Conservation (phyloP, 2,329 filamentous ascomycete genomes). For the Aspergillus floridensis region DNA sequence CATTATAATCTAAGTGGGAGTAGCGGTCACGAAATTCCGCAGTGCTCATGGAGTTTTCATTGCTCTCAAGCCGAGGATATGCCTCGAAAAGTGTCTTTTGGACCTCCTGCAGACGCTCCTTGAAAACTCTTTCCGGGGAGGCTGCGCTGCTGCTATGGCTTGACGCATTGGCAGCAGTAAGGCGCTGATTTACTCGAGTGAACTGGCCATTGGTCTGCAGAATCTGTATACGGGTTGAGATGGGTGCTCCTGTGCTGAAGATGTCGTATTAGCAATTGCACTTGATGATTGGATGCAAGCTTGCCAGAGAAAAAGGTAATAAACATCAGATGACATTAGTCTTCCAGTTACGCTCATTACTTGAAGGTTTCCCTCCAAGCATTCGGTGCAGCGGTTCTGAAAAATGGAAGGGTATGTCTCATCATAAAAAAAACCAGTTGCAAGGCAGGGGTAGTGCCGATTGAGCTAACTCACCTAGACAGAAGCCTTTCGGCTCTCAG, state of each 20-base stretch:
- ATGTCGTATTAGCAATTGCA: constrained; percentile 23
- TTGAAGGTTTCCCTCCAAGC: constrained; percentile 37
- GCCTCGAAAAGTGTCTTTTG: constrained; percentile 33
- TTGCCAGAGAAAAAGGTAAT: neutral
- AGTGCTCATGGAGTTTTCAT: constrained; percentile 32
- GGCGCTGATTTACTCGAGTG: constrained; percentile 8
- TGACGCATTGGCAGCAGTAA: constrained; percentile 8
- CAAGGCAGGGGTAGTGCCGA: constrained; percentile 6
- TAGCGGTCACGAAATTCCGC: constrained; percentile 40
- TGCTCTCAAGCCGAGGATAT: constrained; percentile 39
- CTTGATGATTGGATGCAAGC: neutral
- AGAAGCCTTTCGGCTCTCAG: constrained; percentile 28
- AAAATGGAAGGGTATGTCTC: constrained; percentile 40
- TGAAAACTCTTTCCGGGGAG: constrained; percentile 34
- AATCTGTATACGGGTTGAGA: constrained; percentile 10
- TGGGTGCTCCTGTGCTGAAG: constrained; percentile 26
- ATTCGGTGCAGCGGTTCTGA: constrained; percentile 71
- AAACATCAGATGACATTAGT: constrained; percentile 21
- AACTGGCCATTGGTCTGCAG: constrained; percentile 5
- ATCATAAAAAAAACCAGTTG: constrained; percentile 36
- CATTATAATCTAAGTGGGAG: constrained; percentile 35
- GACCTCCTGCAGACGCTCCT: constrained; percentile 39
- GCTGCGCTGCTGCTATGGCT: constrained; percentile 28
- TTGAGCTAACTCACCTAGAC: constrained; percentile 34
- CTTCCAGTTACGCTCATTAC: constrained; percentile 44